Conservation (phyloP, 1,284 basidiomycete genomes). For the Tilletia setariae region DNA sequence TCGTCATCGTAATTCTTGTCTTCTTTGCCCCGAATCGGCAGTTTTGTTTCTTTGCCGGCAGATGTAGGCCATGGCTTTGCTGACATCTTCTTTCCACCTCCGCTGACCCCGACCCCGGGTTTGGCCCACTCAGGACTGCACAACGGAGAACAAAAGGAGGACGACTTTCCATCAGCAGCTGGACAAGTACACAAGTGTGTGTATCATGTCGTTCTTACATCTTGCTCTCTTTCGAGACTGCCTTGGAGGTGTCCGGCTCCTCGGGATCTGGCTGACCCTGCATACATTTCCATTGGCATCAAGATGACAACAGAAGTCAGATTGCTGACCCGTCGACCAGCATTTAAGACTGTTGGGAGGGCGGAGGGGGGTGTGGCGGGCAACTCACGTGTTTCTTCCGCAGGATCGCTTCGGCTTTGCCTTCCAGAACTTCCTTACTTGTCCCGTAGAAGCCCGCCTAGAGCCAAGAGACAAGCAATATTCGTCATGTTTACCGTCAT, state of each 20-base stretch:
- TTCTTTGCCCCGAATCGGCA: too few relatives aligned
- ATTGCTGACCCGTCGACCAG: not conserved
- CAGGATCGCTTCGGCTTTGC: constrained; percentile 37
- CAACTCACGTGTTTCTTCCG: constrained; percentile 33
- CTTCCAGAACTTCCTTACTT: constrained; percentile 40
- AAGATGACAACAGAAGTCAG: not conserved
- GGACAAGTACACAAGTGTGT: not conserved
- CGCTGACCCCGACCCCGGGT: constrained; percentile 20
- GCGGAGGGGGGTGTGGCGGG: too few relatives aligned
- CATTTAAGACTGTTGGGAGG: not conserved
- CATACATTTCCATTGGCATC: not conserved
- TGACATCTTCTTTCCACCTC: constrained; percentile 14
- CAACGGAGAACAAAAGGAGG: not conserved
- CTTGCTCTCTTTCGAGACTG: constrained; percentile 1
- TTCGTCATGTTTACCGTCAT: too few relatives aligned
- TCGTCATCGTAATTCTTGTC: not conserved
- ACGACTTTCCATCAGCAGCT: not conserved
- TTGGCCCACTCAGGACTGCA: constrained; percentile 41
- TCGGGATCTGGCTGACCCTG: constrained; percentile 14
- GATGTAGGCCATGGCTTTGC: too few relatives aligned
- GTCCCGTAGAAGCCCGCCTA: constrained; percentile 31
- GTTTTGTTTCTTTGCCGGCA: too few relatives aligned
- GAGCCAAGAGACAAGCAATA: not conserved
- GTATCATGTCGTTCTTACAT: not conserved
- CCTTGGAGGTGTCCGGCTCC: constrained; percentile 4